A percentile compares a stretch with the other conserved stretches of the same genome.
Evolutionary conservation across 371 early-diverging fungal genomes (phyloP).

Genomic region (Quaeritorhiza haematococci): DNA sequence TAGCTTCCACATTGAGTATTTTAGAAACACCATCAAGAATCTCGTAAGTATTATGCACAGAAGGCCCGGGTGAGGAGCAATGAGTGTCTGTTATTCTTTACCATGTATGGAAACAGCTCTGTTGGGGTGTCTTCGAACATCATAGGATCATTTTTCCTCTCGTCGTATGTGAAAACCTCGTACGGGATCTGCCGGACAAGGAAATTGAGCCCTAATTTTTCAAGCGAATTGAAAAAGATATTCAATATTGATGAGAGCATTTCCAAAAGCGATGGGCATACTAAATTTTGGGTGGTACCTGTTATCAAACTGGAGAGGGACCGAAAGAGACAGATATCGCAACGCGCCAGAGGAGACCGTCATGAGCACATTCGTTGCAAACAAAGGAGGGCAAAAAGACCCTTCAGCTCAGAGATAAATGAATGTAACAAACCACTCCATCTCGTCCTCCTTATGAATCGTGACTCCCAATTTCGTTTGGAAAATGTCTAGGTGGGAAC

Average conservation of each 20-base stretch:
- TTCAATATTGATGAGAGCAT: no score
- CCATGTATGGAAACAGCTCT: slow-evolving; percentile 78
- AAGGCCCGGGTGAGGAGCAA: not conserved
- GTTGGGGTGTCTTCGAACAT: slow-evolving; percentile 69
- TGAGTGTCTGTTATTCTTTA: slow-evolving; percentile 16
- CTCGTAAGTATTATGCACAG: not conserved
- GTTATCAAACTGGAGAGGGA: slow-evolving; percentile 45
- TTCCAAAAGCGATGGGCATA: no score
- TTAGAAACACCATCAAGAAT: no score
- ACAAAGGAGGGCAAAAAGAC: no score
- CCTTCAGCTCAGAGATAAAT: not conserved
- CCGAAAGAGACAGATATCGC: no score
- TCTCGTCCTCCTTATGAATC: slow-evolving; percentile 79
- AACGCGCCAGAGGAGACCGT: no score
- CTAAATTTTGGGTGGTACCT: slow-evolving; percentile 41
- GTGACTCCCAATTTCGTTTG: slow-evolving; percentile 61
- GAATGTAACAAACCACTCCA: slow-evolving; percentile 58
- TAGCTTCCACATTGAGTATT: no score
- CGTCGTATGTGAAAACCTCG: slow-evolving; percentile 91
- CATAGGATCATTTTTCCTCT: slow-evolving; percentile 65
- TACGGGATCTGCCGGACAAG: slow-evolving; percentile 86
- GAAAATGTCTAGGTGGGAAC: slow-evolving; percentile 38
- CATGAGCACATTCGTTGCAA: no score
- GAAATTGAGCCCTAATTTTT: slow-evolving; percentile 73
- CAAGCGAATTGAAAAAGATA: slow-evolving; percentile 1